Evolutionary conservation across 179 eudicot genomes (phyloP), one percentile per base, ranked within the genome.

Genomic region (Vitellaria paradoxa): DNA sequence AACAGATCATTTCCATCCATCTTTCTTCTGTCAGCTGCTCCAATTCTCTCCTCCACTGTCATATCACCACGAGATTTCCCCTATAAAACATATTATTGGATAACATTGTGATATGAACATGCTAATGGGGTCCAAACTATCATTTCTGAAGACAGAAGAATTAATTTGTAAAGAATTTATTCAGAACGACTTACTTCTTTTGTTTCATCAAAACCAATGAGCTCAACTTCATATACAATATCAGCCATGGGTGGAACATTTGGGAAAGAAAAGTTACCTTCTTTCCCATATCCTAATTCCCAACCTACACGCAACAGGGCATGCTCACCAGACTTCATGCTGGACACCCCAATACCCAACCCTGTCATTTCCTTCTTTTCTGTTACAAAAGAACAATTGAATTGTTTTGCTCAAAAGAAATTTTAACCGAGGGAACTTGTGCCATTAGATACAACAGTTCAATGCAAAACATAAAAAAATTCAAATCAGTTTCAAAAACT

Each of bases 11-110:
- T 96, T 73, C 99, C 99, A 82, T 96, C 95, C 99, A 96, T 96
- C 84, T 93, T 92, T 81, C 93, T 87, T 61, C 99, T 85, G 84
- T 96, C 98, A 45, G 99, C 98, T 62, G 97, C 76, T 74, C 99
- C 80, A 79, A 96, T 96, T 80, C 99, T 88, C 90, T 96, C 99
- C 87, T 96, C 99, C 73, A 87, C 99, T 1, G 98, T 96, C 99
- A 96, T 96, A 78, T 93, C 99, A 84, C 91, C 85, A 17, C 99
- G 96, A 73, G 97, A 84, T 89, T 96, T 96, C 60, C 99, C 99
- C 99, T 93, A 56, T 8, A 77, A 20, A 46, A 59, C n/a, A 42
- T 30, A 30, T 1, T 30, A 30, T 9, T 15, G 42, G 21, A 66
- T 30, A 47, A 70, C 8, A 30, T 70, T 2, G 45, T 0, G 14